phyloP scores from a whole-genome alignment of 2,329 filamentous ascomycete species.

The Chaetomium globosum region DNA sequence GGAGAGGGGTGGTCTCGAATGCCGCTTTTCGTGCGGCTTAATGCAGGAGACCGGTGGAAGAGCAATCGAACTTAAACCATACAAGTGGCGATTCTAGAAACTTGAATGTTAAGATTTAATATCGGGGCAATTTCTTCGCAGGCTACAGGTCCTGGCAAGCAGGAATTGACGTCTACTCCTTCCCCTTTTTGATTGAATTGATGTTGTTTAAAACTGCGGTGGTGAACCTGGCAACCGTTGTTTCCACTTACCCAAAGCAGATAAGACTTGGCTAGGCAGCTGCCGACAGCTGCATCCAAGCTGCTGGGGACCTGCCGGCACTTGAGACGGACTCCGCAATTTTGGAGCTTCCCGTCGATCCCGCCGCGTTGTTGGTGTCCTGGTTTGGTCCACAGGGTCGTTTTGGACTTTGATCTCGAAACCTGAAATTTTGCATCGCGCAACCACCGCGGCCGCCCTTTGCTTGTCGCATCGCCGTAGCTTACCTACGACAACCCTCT shows the following conservation, averaged over 20 bases:
- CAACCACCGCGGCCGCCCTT: background rate
- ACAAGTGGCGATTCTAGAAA: background rate
- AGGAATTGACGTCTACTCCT: background rate
- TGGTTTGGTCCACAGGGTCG: constrained; percentile 9
- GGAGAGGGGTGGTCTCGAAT: background rate
- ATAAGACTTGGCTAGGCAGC: background rate
- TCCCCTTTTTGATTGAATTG: background rate
- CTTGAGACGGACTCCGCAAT: constrained; percentile 22
- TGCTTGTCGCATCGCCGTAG: background rate
- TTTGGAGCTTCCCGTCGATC: constrained; percentile 14
- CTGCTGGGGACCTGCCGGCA: constrained; percentile 19
- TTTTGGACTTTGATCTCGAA: constrained; percentile 13
- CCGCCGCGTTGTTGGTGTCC: background rate
- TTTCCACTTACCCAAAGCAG: constrained; percentile 10
- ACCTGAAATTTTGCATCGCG: constrained; percentile 18
- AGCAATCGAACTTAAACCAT: background rate
- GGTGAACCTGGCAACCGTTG: background rate
- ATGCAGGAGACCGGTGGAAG: background rate
- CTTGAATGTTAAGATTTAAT: background rate
- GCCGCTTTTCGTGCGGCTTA: background rate
- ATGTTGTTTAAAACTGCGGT: background rate
- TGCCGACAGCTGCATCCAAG: background rate
- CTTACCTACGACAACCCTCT: background rate
- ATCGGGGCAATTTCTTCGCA: background rate
- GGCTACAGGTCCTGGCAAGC: too few relatives aligned